Base-by-base conservation (phyloP, 129 eudicot species). In the Pseudognaphalium luteoalbum region DNA sequence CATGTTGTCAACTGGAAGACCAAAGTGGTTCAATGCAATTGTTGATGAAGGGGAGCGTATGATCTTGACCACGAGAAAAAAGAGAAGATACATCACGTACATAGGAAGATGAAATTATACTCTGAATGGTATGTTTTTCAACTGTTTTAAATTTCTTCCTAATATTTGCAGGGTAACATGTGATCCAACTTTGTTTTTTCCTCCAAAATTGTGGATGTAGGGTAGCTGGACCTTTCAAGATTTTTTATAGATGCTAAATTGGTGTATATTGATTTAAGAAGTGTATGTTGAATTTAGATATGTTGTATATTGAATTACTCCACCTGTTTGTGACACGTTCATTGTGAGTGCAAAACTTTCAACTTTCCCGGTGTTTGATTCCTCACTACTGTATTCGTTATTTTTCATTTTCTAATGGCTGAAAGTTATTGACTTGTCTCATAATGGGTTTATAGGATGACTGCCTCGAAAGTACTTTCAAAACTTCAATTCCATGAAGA, bases 391-490 rank as follows among this genome's bases (percentile, higher is more conserved):
- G 28, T 25, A 25, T 25, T 25, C 28, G 28, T 25, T 25, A 25
- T 1, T 25, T 25, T 25, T 25, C 28, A 25, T 25, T 25, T 25
- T 25, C 28, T 25, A n/a, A n/a, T n/a, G n/a, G n/a, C n/a, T n/a
- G n/a, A n/a, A n/a, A 34, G 77, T 85, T 21, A 33, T 85, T 30
- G 88, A 73, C 16, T 66, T 85, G 1, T 78, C 88, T 8, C 22
- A 37, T 25, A 81, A 81, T 61, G 34, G 7, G 30, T 85, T 85
- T 60, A 33, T 20, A 8, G 84, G 88, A 2, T 28, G 16, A 5
- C 22, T 74, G 4, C 86, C 86, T 9, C 2, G 9, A 21, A 17
- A 6, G 0, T 66, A 68, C 34, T 54, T 85, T 22, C n/a, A 16
- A 71, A 78, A 66, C 20, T 81, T 78, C 32, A 56, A 74, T 2